These are phyloP conservation scores for Glycine tomentella DNA, from an alignment of 306 rosid genomes.

Conservation along the genomic window DNA sequence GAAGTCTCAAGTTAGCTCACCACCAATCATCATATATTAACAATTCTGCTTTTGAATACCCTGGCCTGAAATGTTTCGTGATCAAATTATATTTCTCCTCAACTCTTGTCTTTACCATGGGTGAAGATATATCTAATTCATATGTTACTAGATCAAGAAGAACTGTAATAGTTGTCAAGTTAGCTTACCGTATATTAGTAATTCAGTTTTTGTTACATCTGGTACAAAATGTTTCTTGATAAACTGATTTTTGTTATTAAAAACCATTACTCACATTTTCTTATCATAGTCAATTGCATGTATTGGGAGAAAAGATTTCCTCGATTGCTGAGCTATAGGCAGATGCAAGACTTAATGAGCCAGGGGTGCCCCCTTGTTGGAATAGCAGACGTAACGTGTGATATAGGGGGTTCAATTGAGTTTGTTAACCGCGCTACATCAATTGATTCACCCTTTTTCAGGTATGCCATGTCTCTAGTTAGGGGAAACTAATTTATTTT, in stretches of 20 bases:
- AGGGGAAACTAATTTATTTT: not conserved
- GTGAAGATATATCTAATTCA: not conserved
- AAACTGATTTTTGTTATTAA: conserved; percentile 36
- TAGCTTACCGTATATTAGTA: conserved; percentile 18
- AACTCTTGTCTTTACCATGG: conserved; percentile 16
- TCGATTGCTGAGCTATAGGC: conserved; percentile 69
- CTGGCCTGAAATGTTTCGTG: not conserved
- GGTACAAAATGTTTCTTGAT: conserved; percentile 27
- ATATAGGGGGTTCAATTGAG: conserved; percentile 88
- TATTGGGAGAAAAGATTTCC: conserved; percentile 98
- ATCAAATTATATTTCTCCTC: not conserved
- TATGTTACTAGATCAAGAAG: not conserved
- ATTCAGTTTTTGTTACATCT: conserved; percentile 28
- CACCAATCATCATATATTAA: not conserved
- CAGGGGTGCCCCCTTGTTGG: conserved; percentile 87
- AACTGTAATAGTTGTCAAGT: conserved; percentile 16
- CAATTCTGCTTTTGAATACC: not conserved
- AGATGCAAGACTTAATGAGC: conserved; percentile 73
- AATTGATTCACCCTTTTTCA: conserved; percentile 92
- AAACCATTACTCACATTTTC: conserved; percentile 40
- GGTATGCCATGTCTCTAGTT: conserved; percentile 55
- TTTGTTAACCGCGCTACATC: conserved; percentile 80
- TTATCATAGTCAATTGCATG: conserved; percentile 88
- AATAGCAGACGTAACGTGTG: conserved; percentile 90
- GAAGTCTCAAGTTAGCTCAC: not conserved